Base-by-base conservation (phyloP, 139 green algal genomes). In the Chlamydomonas applanata region DNA sequence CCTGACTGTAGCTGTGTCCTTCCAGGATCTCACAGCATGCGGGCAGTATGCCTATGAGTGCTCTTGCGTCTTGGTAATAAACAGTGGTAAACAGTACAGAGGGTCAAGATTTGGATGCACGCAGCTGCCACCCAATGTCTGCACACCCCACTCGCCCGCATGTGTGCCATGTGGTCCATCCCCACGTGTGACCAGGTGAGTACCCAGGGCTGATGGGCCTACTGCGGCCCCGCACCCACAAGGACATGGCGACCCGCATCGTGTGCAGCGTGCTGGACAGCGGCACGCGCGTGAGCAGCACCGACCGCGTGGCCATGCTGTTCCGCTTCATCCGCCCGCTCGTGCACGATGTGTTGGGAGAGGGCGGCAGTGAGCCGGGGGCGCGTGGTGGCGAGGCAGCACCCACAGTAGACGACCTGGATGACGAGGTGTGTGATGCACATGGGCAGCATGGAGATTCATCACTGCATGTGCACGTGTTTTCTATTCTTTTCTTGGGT, bases 151-250 rank as follows among this genome's bases (percentile, higher is more conserved):
- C 59, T 40, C 59, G 30, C 59, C 22, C 54, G 29, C 16, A n/a
- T 24, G 29, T 62, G 54, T n/a, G n/a, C n/a, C n/a, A n/a, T n/a
- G n/a, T n/a, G n/a, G 11, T 30, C 3, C 59, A 19, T 35, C 11
- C 3, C n/a, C n/a, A 29, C 29, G 63, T 69, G 30, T 53, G 60
- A 19, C 4, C 60, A 46, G 36, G 76, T 32, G 74, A 89, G 74
- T 98, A 96, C 87, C 88, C 91, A 0, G 46, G 63, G 27, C 76
- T 98, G 32, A 94, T 98, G 85, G 79, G 70, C 32, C 82, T 97
- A 69, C 85, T 98, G 72, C 72, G 83, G 7, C 82, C 85, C 9
- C 72, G 61, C 34, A 90, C 79, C 2, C 86, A 88, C 68, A 93
- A 93, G 77, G 89, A 94, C 52, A 89, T 98, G 86, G 93, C 94